phyloP scores from a whole-genome alignment of 2,329 filamentous ascomycete species.

The Cladosporium velox region DNA sequence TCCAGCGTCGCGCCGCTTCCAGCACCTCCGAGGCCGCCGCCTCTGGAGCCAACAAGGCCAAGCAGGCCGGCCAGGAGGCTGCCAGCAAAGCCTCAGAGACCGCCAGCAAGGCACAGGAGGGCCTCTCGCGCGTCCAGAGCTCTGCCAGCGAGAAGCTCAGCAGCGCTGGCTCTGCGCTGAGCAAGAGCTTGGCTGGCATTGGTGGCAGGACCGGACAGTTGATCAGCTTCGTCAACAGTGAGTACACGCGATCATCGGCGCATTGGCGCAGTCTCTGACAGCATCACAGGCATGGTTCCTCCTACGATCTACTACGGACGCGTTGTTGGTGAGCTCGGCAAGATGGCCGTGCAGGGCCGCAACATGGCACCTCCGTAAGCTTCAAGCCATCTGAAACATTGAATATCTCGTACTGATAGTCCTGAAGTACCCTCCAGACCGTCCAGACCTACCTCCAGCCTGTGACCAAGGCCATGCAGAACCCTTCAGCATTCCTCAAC shows the following conservation, averaged over 20 bases:
- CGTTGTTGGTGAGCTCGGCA: slow-evolving; percentile 83
- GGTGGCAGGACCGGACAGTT: slow-evolving; percentile 81
- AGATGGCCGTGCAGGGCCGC: slow-evolving; percentile 82
- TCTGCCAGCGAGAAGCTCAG: slow-evolving; percentile 77
- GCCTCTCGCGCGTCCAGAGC: slow-evolving; percentile 77
- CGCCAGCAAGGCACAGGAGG: slow-evolving; percentile 71
- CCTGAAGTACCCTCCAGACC: slow-evolving; percentile 69
- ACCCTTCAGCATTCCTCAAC: slow-evolving; percentile 62
- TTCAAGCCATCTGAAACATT: slow-evolving; percentile 4
- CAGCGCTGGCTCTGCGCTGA: slow-evolving; percentile 68
- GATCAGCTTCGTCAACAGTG: slow-evolving; percentile 83
- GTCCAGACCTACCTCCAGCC: slow-evolving; percentile 87
- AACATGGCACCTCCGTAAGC: slow-evolving; percentile 96
- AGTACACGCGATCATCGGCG: slow-evolving; percentile 40
- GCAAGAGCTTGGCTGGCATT: slow-evolving; percentile 69
- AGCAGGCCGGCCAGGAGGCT: slow-evolving; percentile 46
- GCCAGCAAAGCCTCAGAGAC: slow-evolving; percentile 60
- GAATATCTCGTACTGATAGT: slow-evolving; percentile 22
- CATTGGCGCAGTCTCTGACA: background rate
- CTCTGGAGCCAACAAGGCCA: slow-evolving; percentile 40
- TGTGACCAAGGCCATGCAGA: slow-evolving; percentile 68
- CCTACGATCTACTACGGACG: slow-evolving; percentile 88
- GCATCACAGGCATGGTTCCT: slow-evolving; percentile 72
- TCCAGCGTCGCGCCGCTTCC: slow-evolving; percentile 52
- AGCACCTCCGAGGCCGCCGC: slow-evolving; percentile 51